Conservation (phyloP, 2,329 filamentous ascomycete genomes). For the Curvularia hawaiiensis region DNA sequence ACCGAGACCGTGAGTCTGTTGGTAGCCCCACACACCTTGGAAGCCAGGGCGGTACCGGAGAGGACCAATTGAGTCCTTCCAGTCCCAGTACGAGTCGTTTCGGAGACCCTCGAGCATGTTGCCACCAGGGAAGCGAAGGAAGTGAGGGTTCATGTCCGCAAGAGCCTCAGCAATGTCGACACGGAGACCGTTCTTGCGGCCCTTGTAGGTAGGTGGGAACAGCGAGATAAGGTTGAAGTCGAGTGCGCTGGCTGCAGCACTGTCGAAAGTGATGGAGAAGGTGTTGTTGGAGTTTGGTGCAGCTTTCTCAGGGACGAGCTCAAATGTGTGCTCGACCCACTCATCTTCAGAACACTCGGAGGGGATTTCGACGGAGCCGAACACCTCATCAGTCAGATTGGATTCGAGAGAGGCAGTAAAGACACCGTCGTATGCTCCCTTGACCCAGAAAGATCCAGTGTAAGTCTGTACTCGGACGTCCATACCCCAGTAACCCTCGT, state of each 20-base stretch:
- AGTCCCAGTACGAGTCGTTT: constrained; percentile 42
- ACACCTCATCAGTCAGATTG: constrained; percentile 50
- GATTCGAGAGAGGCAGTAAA: constrained; percentile 50
- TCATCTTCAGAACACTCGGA: constrained; percentile 42
- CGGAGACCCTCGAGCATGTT: constrained; percentile 52
- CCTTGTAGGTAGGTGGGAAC: constrained; percentile 61
- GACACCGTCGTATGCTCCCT: constrained; percentile 39
- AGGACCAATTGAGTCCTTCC: constrained; percentile 58
- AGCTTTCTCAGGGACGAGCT: constrained; percentile 38
- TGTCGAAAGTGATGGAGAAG: constrained; percentile 57
- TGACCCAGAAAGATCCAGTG: constrained; percentile 58
- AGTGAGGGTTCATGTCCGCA: constrained; percentile 50
- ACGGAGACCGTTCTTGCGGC: constrained; percentile 57
- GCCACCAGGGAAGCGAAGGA: constrained; percentile 59
- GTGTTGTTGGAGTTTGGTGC: constrained; percentile 58
- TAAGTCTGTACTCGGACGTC: constrained; percentile 56
- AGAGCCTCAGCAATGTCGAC: constrained; percentile 57
- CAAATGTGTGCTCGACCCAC: constrained; percentile 51
- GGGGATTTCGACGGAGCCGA: constrained; percentile 41
- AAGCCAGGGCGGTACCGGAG: constrained; percentile 56
- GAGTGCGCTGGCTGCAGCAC: constrained; percentile 29
- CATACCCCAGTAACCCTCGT: constrained; percentile 59
- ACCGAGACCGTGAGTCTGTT: constrained; percentile 53
- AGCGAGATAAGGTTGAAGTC: constrained; percentile 59
- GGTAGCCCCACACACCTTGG: constrained; percentile 53